Evolutionary conservation across 805 yeast genomes (phyloP), one percentile per base, ranked within the genome.

Genomic region (Blastobotrys muscicola): DNA sequence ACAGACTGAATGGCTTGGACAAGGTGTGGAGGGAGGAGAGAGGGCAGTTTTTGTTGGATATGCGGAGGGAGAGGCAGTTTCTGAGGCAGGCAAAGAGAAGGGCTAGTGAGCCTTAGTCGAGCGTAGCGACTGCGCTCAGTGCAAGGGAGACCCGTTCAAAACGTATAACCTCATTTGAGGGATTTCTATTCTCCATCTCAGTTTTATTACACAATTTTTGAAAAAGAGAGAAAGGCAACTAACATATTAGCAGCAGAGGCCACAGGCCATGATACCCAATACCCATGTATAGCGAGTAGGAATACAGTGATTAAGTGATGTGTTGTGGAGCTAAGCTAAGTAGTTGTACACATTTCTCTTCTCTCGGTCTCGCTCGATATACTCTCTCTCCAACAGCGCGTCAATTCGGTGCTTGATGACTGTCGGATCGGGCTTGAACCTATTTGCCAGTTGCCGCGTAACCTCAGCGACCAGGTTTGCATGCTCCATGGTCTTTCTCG

Each of bases 371-470:
- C 95, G 72, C 48, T 76, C 79, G 42, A 89, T 58, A 53, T 87
- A 87, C 56, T 89, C 97, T 52, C 84, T 76, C 44, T 85, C 94
- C 35, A 89, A 67, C 47, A 87, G 64, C 13, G 76, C 81, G 50
- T 82, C 90, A 4, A 87, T 71, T 41, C 92, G 72, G 51, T 72
- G 76, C 57, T 85, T 85, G 47, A 86, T 81, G 44, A 79, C 65
- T 4, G 72, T 59, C 6, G 82, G 78, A 45, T 76, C 75, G 1
- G 95, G 87, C 41, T 72, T 74, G 60, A 87, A 89, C 47, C 92
- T 66, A 33, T 69, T 66, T 15, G 68, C 60, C 39, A 86, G 65
- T 48, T 76, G 82, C 40, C 72, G 71, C 15, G 80, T 69, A 3
- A 79, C 75, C 52, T 80, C 87, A 30, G 70, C 73, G n/a, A 84